Evolutionary conservation across 2,329 filamentous ascomycete species (phyloP), one percentile per base, ranked within the genome.

Genomic region (Pseudocercospora pini-densiflorae): DNA sequence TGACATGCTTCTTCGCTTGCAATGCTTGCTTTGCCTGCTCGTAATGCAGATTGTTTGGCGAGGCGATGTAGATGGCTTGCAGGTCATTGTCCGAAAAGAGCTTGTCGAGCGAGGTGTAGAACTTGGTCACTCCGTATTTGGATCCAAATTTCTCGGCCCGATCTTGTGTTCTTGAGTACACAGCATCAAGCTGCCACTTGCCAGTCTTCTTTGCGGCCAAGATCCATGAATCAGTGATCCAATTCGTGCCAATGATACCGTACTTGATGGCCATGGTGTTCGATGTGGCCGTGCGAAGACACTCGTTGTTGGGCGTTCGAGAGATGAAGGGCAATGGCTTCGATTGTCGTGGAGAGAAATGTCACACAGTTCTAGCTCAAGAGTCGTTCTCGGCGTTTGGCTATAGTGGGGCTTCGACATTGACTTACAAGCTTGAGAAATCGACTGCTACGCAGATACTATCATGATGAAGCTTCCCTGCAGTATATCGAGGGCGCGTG

Each of bases 151-250:
- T 71, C 43, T 77, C 72, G 21, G 81, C 82, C 4, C 80, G 78
- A 5, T 81, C 79, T 68, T 76, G 73, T 29, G 74, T 80, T 64
- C 83, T 80, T 3, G 82, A 84, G 76, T 83, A 84, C 57, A 84
- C 80, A 54, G 82, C 79, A 6, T 74, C 68, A 29, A 85, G 79
- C 40, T 76, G 76, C 80, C 81, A 85, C 75, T 79, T 76, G 21
- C 73, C 72, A 1, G 81, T 81, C 43, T 81, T 77, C 31, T 81
- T 77, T 12, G 82, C 81, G 21, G 77, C 78, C 14, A 76, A 71
- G 72, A 84, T 79, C 74, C 79, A 85, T 9, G 81, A 82, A 68
- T 81, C 79, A 2, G 82, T 84, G 72, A 85, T 85, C 83, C 83
- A 85, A 73, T 74, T 75, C 2, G 81, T 83, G 70, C 82, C 82